Percentiles rank a stretch among this genome's conserved stretches.
Evolutionary conservation across 805 yeast species (phyloP).

Genomic region (Jamesozyma hellenica): DNA sequence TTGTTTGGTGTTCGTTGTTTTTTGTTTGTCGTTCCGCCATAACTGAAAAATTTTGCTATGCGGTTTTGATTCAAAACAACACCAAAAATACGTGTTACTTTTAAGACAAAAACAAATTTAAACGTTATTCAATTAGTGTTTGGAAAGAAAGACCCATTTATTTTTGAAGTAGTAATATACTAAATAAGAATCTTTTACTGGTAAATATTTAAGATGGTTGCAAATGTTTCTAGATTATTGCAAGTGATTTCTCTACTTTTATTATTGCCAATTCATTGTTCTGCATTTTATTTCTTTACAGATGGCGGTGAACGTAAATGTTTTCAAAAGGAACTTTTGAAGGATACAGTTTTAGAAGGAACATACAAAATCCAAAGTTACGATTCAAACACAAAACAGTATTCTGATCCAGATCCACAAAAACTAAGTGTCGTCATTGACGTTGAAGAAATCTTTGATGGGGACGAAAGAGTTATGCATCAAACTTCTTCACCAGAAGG

Average conservation of each 20-base stretch:
- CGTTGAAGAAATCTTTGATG: constrained; percentile 62
- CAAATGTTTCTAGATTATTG: neutral
- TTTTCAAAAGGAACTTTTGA: constrained; percentile 45
- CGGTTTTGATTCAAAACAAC: neutral
- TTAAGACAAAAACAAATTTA: no score
- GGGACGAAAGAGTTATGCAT: constrained; percentile 62
- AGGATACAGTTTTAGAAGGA: constrained; percentile 41
- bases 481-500: constrained; percentile 59
- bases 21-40: neutral
- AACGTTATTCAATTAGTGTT: neutral
- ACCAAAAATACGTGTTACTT: neutral
- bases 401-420: constrained; percentile 27
- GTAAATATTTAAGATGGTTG: neutral
- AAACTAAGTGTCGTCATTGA: constrained; percentile 34
- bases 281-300: constrained; percentile 42
- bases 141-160: no score
- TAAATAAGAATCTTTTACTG: no score
- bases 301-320: constrained; percentile 45
- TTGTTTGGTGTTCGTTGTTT: neutral
- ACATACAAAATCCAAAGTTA: constrained; percentile 39
- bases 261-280: constrained; percentile 19
- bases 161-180: no score
- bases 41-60: neutral
- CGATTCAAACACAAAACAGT: constrained; percentile 31
- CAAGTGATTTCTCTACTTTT: constrained; percentile 6